These are phyloP conservation scores for Alternaria angustiovoidea DNA, from an alignment of 2,329 filamentous ascomycete genomes.

Conservation along the genomic window DNA sequence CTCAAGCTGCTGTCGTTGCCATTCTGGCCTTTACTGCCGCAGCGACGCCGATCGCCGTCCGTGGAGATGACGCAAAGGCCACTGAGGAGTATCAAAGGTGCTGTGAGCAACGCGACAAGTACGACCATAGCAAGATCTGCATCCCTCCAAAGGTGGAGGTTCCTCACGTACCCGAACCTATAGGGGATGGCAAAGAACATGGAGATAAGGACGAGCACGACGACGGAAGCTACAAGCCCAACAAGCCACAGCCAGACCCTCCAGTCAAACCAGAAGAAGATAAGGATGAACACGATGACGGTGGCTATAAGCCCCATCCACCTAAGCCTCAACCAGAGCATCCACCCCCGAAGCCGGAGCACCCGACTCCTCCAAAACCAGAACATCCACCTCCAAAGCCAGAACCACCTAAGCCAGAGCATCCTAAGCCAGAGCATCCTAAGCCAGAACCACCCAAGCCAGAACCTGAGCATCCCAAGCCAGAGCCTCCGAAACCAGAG, in stretches of 20 bases:
- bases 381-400: not conserved
- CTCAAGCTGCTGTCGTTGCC: conserved; percentile 23
- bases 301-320: not conserved
- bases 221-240: not conserved
- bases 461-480: too few species aligned
- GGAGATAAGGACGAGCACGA: conserved; percentile 2
- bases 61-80: conserved; percentile 13
- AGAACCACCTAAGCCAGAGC: not conserved
- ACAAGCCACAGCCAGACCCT: not conserved
- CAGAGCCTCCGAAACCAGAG: too few species aligned
- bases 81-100: conserved; percentile 16
- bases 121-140: conserved; percentile 6
- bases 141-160: not conserved
- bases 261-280: not conserved
- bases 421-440: not conserved
- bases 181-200: not conserved
- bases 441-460: too few species aligned
- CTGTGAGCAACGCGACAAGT: conserved; percentile 8
- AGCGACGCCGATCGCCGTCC: conserved; percentile 21
- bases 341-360: not conserved
- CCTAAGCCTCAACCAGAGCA: not conserved
- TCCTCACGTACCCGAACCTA: not conserved
- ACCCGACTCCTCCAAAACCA: not conserved
- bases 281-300: not conserved
- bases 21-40: conserved; percentile 22